Conservation (phyloP, 2,329 filamentous ascomycete species). For the Penicillium sp. region DNA sequence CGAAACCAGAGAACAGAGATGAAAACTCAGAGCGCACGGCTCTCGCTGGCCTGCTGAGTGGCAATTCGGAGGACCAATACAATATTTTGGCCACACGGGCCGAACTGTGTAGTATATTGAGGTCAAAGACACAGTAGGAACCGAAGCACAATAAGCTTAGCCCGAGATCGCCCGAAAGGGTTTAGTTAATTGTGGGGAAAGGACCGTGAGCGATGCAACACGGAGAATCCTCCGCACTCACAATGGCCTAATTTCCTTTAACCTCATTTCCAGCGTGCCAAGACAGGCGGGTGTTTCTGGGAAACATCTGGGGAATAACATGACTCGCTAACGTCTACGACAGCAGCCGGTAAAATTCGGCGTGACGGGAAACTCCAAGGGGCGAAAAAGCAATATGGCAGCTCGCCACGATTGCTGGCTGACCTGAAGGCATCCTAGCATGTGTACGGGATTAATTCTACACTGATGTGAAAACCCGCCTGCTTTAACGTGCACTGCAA, state of each 20-base stretch:
- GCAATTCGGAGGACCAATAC: background rate
- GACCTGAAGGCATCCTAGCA: background rate
- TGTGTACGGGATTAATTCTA: background rate
- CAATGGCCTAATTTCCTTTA: background rate
- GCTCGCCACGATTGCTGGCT: background rate
- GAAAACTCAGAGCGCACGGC: conserved; percentile 1
- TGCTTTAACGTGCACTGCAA: background rate
- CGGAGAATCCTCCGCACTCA: conserved; percentile 21
- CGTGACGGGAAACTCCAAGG: background rate
- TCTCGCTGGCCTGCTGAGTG: background rate
- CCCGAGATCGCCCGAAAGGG: conserved; percentile 4
- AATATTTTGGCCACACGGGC: background rate
- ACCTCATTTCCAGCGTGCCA: background rate
- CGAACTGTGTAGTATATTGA: background rate
- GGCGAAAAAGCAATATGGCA: background rate
- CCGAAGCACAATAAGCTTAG: background rate
- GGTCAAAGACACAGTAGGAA: background rate
- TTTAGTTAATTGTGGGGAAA: conserved; percentile 21
- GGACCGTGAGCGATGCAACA: conserved; percentile 22
- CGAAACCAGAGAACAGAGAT: background rate
- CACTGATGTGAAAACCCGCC: background rate
- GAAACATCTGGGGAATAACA: background rate
- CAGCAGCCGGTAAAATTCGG: background rate
- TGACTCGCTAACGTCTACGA: background rate
- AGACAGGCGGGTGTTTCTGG: too few species aligned